A percentile compares a stretch with the other conserved stretches of the same genome.
phyloP scores from a whole-genome alignment of 2,329 filamentous ascomycete species.

The Aspergillaceae sp. region DNA sequence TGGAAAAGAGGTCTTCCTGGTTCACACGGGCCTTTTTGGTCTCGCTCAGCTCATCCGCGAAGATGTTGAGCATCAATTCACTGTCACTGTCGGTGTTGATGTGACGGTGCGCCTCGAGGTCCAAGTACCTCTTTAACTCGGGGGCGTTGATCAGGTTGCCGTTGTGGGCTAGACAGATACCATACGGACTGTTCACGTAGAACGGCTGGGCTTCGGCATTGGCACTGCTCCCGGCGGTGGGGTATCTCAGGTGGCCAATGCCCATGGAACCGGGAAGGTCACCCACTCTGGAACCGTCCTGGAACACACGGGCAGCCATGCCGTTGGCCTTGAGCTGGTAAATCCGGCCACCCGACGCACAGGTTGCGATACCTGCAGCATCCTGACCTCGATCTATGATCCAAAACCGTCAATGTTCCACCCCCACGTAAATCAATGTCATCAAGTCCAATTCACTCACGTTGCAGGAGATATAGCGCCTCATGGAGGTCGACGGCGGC shows the following conservation, averaged over 20 bases:
- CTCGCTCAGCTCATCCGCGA: conserved; percentile 71
- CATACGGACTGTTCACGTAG: conserved; percentile 81
- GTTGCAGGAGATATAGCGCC: conserved; percentile 61
- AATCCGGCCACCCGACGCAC: conserved; percentile 65
- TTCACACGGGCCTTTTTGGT: conserved; percentile 76
- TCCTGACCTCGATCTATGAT: conserved; percentile 65
- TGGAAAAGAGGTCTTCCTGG: conserved; percentile 65
- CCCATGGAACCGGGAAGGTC: conserved; percentile 81
- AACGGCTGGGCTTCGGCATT: conserved; percentile 88
- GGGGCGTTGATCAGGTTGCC: conserved; percentile 78
- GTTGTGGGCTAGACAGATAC: conserved; percentile 74
- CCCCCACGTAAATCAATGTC: too few relatives aligned
- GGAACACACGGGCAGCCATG: conserved; percentile 76
- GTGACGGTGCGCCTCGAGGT: conserved; percentile 70
- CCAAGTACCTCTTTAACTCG: conserved; percentile 62
- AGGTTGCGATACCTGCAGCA: conserved; percentile 75
- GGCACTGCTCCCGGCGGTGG: conserved; percentile 74
- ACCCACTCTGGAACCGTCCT: conserved; percentile 63
- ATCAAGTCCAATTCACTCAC: conserved; percentile 17
- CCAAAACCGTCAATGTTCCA: conserved; percentile 7
- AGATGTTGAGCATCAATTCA: conserved; percentile 81
- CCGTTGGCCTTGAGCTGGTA: conserved; percentile 88
- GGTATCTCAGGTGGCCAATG: conserved; percentile 77
- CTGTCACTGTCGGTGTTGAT: conserved; percentile 87
- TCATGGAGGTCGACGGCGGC: conserved; percentile 60